These are phyloP conservation scores for Marasmius sp. DNA, from an alignment of 1,284 basidiomycete genomes.

Conservation along the genomic window DNA sequence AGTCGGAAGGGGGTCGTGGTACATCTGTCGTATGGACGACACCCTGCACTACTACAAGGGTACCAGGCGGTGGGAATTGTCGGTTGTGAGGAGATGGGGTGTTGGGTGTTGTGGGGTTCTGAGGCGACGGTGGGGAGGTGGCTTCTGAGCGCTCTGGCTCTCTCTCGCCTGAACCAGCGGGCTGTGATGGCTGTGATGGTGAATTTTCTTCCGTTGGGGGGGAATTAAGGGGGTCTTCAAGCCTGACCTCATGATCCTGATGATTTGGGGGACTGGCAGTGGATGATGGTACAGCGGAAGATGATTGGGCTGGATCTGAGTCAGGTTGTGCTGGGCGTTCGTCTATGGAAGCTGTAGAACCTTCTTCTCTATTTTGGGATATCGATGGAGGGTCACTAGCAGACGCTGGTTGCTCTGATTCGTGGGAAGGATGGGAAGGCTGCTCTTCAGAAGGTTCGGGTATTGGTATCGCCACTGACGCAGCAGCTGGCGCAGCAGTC, in stretches of 20 bases:
- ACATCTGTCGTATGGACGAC: slow-evolving; percentile 77
- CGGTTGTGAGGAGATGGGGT: slow-evolving; percentile 17
- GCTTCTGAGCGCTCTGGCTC: neutral
- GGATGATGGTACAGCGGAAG: neutral
- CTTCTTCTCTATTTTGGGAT: neutral
- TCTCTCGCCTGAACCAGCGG: slow-evolving; percentile 3
- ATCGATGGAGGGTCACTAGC: neutral
- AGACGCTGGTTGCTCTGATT: neutral
- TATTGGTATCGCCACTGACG: neutral
- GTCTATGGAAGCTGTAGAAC: neutral
- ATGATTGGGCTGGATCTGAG: neutral
- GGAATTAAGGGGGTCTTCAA: no score
- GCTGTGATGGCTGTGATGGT: no score
- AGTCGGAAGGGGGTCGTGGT: slow-evolving; percentile 29
- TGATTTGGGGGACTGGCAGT: no score
- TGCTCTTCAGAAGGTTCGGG: neutral
- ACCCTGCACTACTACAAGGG: slow-evolving; percentile 77
- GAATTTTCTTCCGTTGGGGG: no score
- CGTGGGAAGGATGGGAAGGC: neutral
- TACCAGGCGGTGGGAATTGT: slow-evolving; percentile 70
- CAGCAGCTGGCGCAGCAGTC: neutral
- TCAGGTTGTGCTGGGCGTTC: neutral
- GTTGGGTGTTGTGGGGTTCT: slow-evolving; percentile 15
- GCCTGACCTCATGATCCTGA: no score
- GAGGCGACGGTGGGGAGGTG: slow-evolving; percentile 12